phyloP scores from a whole-genome alignment of 176 grass and related monocot genomes.

The Raddia guianensis region DNA sequence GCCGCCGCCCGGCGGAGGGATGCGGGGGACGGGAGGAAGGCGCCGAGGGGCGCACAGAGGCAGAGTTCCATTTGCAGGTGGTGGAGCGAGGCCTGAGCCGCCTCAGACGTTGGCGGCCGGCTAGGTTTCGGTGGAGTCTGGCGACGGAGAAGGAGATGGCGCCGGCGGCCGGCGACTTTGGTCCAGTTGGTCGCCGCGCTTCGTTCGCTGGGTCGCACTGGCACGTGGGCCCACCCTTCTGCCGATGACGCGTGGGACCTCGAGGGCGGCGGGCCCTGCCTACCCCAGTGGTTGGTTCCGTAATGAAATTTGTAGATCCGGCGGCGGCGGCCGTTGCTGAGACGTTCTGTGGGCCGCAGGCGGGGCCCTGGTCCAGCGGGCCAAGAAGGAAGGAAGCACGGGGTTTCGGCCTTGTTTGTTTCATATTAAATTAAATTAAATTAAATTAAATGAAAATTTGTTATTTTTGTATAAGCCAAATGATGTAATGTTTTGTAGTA shows the following conservation, averaged over 20 bases:
- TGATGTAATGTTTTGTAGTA: too few relatives aligned
- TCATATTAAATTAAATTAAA: too few relatives aligned
- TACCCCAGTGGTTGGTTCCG: background rate
- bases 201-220: background rate
- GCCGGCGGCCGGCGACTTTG: conserved; percentile 6
- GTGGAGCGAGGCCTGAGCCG: background rate
- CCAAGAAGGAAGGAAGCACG: too few relatives aligned
- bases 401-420: too few relatives aligned
- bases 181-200: background rate
- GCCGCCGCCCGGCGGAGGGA: background rate
- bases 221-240: too few relatives aligned
- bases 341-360: background rate
- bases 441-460: too few relatives aligned
- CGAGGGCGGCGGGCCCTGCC: background rate
- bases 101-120: background rate
- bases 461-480: too few relatives aligned
- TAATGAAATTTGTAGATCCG: background rate
- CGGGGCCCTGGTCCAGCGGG: too few relatives aligned
- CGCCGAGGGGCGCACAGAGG: background rate
- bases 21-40: background rate
- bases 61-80: conserved; percentile 41
- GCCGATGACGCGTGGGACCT: background rate
- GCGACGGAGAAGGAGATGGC: background rate
- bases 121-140: background rate
- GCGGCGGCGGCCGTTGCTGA: background rate